Percentiles rank a stretch among this genome's conserved stretches.
phyloP scores from a whole-genome alignment of 2,329 filamentous ascomycete species.

The Colletotrichum tamarilloi region DNA sequence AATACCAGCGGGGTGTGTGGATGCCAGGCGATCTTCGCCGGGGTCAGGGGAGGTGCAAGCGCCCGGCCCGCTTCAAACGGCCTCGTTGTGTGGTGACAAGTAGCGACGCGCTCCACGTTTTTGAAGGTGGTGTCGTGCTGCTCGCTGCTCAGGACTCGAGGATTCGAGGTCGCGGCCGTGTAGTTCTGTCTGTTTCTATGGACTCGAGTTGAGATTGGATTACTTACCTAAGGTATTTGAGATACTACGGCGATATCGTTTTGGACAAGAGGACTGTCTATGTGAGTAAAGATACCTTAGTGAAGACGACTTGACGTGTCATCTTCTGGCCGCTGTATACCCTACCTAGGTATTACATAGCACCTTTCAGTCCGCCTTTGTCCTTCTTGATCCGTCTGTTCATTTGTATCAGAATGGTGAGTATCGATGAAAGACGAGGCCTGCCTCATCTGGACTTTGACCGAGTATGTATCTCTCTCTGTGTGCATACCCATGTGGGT shows the following conservation, averaged over 20 bases:
- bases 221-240: too few relatives aligned
- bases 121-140: neutral
- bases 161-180: neutral
- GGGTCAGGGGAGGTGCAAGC: conserved; percentile 33
- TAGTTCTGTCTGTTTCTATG: neutral
- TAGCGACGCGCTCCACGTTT: neutral
- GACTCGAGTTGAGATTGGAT: neutral
- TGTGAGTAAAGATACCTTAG: too few relatives aligned
- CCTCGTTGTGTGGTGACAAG: neutral
- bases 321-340: neutral
- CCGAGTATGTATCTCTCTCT: neutral
- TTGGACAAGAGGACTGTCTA: neutral
- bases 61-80: conserved; percentile 29
- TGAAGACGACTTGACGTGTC: neutral
- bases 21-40: conserved; percentile 28
- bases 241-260: neutral
- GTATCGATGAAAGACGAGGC: neutral
- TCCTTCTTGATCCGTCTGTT: neutral
- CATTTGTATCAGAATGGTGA: neutral
- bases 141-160: neutral
- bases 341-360: neutral
- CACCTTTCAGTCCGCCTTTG: neutral
- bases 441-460: neutral
- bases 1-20: conserved; percentile 14
- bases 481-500: neutral